These are phyloP conservation scores for Diaporthe aspalathi DNA, from an alignment of 2,329 filamentous ascomycete species.

Conservation along the genomic window DNA sequence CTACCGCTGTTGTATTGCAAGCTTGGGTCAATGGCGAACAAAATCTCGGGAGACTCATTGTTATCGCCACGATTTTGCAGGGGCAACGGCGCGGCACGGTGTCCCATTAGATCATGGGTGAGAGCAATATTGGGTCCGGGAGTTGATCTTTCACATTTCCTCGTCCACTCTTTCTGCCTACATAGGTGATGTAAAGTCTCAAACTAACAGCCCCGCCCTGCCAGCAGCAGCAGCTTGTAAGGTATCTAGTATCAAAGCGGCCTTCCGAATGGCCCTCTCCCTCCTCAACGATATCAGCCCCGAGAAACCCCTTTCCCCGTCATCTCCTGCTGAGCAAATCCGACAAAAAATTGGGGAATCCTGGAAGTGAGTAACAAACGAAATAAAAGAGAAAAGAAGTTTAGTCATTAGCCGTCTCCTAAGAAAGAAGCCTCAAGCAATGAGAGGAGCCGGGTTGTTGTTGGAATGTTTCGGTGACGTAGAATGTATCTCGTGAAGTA, in stretches of 20 bases:
- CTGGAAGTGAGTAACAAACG: slow-evolving; percentile 36
- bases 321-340: slow-evolving; percentile 12
- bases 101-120: too few species aligned
- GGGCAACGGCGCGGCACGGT: not conserved
- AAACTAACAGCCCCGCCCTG: slow-evolving; percentile 28
- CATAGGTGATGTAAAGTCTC: slow-evolving; percentile 26
- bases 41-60: not conserved
- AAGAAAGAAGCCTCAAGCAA: slow-evolving; percentile 34
- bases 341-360: slow-evolving; percentile 37
- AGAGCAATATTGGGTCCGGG: not conserved
- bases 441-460: slow-evolving; percentile 14
- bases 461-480: slow-evolving; percentile 14
- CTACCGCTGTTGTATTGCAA: not conserved
- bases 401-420: slow-evolving; percentile 33
- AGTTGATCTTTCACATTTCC: slow-evolving; percentile 26
- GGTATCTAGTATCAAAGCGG: slow-evolving; percentile 31
- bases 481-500: slow-evolving; percentile 34
- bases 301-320: not conserved
- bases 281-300: not conserved
- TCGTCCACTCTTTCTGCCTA: slow-evolving; percentile 5
- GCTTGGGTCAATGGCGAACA: not conserved
- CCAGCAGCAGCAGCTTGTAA: slow-evolving; percentile 39
- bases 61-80: not conserved
- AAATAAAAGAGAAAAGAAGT: slow-evolving; percentile 19
- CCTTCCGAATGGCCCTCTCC: not conserved